Percentiles rank a stretch among this genome's conserved stretches.
phyloP scores from a whole-genome alignment of 2,329 filamentous ascomycete species.

The Neofusicoccum umdonicola region DNA sequence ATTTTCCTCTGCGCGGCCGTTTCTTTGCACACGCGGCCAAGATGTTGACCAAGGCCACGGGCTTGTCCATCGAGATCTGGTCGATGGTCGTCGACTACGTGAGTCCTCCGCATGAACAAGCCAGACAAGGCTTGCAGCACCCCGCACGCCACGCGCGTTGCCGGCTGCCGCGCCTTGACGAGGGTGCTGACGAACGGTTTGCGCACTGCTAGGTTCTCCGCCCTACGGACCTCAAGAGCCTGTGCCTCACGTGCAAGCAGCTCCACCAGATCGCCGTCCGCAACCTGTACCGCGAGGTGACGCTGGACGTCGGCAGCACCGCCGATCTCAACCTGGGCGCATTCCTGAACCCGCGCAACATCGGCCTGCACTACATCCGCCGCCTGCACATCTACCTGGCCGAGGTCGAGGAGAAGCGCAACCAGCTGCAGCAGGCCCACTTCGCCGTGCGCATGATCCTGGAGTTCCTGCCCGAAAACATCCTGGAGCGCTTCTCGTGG shows the following conservation, averaged over 20 bases:
- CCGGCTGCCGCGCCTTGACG: background rate
- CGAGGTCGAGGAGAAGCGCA: slow-evolving; percentile 43
- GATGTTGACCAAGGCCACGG: slow-evolving; percentile 32
- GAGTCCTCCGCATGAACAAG: background rate
- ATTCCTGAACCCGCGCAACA: slow-evolving; percentile 48
- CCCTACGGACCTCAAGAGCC: slow-evolving; percentile 47
- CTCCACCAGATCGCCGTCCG: slow-evolving; percentile 47
- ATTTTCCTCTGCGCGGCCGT: background rate
- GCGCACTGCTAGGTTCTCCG: slow-evolving; percentile 37
- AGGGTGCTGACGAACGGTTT: slow-evolving; percentile 12
- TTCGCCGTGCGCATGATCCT: slow-evolving; percentile 50
- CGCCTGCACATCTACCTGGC: slow-evolving; percentile 48
- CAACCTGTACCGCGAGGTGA: slow-evolving; percentile 46
- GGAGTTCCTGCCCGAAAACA: slow-evolving; percentile 49
- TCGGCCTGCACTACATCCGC: slow-evolving; percentile 46
- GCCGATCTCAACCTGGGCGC: slow-evolving; percentile 45
- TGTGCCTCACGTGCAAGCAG: slow-evolving; percentile 48
- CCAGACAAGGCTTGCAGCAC: slow-evolving; percentile 16
- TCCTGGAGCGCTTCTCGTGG: slow-evolving; percentile 51
- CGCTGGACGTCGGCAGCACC: slow-evolving; percentile 45
- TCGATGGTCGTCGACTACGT: slow-evolving; percentile 18
- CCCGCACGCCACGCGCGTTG: slow-evolving; percentile 20
- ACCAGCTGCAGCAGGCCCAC: slow-evolving; percentile 45
- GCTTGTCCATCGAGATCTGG: slow-evolving; percentile 34
- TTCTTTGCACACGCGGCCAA: slow-evolving; percentile 21